Percentiles rank a stretch among this genome's conserved stretches.
phyloP scores from a whole-genome alignment of 2,329 filamentous ascomycete genomes.

The Zasmidium cellare region DNA sequence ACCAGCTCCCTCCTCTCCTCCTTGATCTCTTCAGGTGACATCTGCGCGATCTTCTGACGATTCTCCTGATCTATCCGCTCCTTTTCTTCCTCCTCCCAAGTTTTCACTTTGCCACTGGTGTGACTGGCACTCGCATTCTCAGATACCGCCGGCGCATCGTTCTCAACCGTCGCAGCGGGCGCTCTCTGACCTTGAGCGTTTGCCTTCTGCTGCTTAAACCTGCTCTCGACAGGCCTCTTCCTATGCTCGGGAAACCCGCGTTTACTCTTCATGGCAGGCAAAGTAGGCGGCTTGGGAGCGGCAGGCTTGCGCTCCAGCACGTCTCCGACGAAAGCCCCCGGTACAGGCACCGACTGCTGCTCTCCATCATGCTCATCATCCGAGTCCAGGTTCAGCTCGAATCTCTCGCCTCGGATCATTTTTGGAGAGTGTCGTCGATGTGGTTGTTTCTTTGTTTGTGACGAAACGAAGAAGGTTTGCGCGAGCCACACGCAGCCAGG shows the following conservation, averaged over 20 bases:
- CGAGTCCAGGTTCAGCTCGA: slow-evolving; percentile 59
- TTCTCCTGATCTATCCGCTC: slow-evolving; percentile 82
- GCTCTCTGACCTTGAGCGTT: slow-evolving; percentile 57
- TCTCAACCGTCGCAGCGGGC: not conserved
- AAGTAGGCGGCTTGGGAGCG: slow-evolving; percentile 61
- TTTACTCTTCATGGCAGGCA: slow-evolving; percentile 59
- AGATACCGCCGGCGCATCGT: not conserved
- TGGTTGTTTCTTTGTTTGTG: slow-evolving; percentile 1
- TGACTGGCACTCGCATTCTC: slow-evolving; percentile 5
- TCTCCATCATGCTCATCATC: slow-evolving; percentile 35
- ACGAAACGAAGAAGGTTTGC: slow-evolving; percentile 2
- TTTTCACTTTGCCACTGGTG: slow-evolving; percentile 21
- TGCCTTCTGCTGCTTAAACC: slow-evolving; percentile 71
- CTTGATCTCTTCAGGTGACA: slow-evolving; percentile 81
- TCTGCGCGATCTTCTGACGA: slow-evolving; percentile 66
- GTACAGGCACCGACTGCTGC: slow-evolving; percentile 13
- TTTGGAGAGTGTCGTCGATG: slow-evolving; percentile 6
- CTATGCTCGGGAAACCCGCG: slow-evolving; percentile 86
- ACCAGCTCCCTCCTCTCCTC: slow-evolving; percentile 79
- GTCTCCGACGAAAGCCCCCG: slow-evolving; percentile 63
- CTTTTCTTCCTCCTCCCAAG: slow-evolving; percentile 59
- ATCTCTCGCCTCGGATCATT: slow-evolving; percentile 59
- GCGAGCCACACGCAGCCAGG: not conserved
- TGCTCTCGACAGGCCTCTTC: slow-evolving; percentile 69
- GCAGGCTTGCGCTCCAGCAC: slow-evolving; percentile 72